Percentiles rank a stretch among this genome's conserved stretches.
Evolutionary conservation across 805 yeast species (phyloP).

Genomic region (Cyberlindnera mycetangii): DNA sequence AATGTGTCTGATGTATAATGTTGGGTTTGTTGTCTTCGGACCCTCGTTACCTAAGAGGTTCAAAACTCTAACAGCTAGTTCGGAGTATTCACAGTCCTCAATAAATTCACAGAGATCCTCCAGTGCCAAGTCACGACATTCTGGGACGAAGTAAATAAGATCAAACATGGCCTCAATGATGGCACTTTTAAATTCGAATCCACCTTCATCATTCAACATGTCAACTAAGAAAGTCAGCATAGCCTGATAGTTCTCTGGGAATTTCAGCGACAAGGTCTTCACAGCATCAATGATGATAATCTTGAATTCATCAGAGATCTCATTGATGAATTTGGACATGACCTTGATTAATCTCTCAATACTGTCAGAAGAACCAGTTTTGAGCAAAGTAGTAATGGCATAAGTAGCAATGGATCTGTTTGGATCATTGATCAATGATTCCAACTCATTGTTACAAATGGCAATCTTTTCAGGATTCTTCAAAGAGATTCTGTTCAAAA

Average conservation of each 20-base stretch:
- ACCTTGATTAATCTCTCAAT: slow-evolving; percentile 88
- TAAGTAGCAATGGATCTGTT: slow-evolving; percentile 93
- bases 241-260: slow-evolving; percentile 84
- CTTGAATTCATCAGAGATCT: slow-evolving; percentile 93
- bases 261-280: slow-evolving; percentile 85
- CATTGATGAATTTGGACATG: slow-evolving; percentile 85
- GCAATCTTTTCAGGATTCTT: slow-evolving; percentile 75
- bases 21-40: slow-evolving; percentile 80
- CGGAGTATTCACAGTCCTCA: slow-evolving; percentile 97
- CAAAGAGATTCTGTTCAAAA: slow-evolving; percentile 81
- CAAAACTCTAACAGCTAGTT: slow-evolving; percentile 86
- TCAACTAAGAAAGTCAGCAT: slow-evolving; percentile 81
- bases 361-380: slow-evolving; percentile 87
- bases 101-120: slow-evolving; percentile 93
- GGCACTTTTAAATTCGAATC: slow-evolving; percentile 76
- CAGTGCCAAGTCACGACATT: slow-evolving; percentile 76
- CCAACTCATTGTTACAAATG: slow-evolving; percentile 81
- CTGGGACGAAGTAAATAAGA: slow-evolving; percentile 82
- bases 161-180: slow-evolving; percentile 93
- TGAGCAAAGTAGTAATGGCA: slow-evolving; percentile 92
- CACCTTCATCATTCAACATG: slow-evolving; percentile 87
- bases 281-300: slow-evolving; percentile 94
- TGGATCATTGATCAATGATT: slow-evolving; percentile 79
- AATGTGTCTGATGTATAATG: slow-evolving; percentile 90
- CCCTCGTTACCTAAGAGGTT: slow-evolving; percentile 94